Evolutionary conservation across 2,329 filamentous ascomycete species (phyloP), one percentile per base, ranked within the genome.

Genomic region (Phialophora chinensis): DNA sequence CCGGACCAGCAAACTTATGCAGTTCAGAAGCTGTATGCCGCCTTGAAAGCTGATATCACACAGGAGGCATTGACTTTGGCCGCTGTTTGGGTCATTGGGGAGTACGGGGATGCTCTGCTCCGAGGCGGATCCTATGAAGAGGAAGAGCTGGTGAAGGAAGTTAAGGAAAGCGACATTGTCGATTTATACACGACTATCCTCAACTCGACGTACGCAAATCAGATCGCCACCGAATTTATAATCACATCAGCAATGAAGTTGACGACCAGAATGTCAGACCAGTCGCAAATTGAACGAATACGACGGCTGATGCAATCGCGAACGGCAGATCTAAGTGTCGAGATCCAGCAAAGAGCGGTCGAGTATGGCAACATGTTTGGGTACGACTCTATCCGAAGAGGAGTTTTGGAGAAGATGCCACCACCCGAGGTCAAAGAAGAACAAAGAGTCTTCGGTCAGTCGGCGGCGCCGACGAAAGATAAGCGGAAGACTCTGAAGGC

Each of bases 361-460:
- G 95, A 99, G 78, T 99, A 98, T 74, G 88, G 89, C 66, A 98
- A 98, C 75, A 84, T 99, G n/a, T 98, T 99, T 74, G 87, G 87
- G 0, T 92, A 92, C 74, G 93, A 99, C 72, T 85, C 92, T 67
- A 91, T 99, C 64, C 89, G 94, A 62, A 87, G 87, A 66, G 95
- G 95, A 65, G 95, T 99, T 2, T 83, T 99, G 11, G 95, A 99
- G 80, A 96, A 95, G 78, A 99, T 99, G 96, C 95, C 95, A 7
- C 88, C 95, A 1, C 95, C 95, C 8, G 94, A 98, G 78, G 98
- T 99, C 75, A 92, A 94, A 72, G 95, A 99, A 77, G 92, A 96
- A 77, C 94, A 95, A 62, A 86, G 94, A 67, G 93, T 97, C 2
- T 84, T 99, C 20, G 93, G 93, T 52, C 91, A 94, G 74, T 89